Base-by-base conservation (phyloP, 495 filamentous ascomycete species). In the Penicillium salamii region DNA sequence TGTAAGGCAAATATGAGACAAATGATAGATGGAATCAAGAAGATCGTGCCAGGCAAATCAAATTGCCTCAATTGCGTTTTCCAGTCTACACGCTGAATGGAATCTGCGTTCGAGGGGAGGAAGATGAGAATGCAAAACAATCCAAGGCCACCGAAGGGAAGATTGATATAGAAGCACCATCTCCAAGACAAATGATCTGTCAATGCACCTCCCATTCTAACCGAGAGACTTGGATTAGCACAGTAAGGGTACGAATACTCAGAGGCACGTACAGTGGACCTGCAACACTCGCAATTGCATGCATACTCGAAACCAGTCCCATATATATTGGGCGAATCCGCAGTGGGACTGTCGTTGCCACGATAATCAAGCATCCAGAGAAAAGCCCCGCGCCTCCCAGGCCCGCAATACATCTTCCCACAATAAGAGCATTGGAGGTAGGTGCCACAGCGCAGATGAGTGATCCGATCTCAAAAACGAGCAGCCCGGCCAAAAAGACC, bases 351-450 rank as follows among this genome's bases (percentile, higher is more conserved):
- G 78, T 79, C 53, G 82, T 73, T 28, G 81, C 78, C 3, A 91
- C 70, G 57, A 91, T 89, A 49, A 89, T 76, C 24, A 91, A 74
- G 3, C 81, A 80, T 7, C 89, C 89, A 7, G 83, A 80, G 61
- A 88, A 89, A 50, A 91, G 80, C 39, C 86, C 89, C 3, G 88
- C 85, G 20, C 77, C 74, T 19, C 90, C 91, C 21, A 95, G 50
- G 12, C 91, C 91, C 19, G 90, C 86, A 35, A 96, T 75, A 11
- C 91, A 89, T 21, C 91, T 83, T 8, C 91, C 91, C 41, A 95
- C 61, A 54, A 96, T 95, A 31, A 97, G 73, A 1, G 81, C 81
- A 1, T 80, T 70, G 1, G 87, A 91, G 36, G 71, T 87, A 3
- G 88, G 85, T 1, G 91, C 85, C 0, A 81, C 79, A 21, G 82